Conservation (phyloP, 2,329 filamentous ascomycete species). For the Zalaria sp. region DNA sequence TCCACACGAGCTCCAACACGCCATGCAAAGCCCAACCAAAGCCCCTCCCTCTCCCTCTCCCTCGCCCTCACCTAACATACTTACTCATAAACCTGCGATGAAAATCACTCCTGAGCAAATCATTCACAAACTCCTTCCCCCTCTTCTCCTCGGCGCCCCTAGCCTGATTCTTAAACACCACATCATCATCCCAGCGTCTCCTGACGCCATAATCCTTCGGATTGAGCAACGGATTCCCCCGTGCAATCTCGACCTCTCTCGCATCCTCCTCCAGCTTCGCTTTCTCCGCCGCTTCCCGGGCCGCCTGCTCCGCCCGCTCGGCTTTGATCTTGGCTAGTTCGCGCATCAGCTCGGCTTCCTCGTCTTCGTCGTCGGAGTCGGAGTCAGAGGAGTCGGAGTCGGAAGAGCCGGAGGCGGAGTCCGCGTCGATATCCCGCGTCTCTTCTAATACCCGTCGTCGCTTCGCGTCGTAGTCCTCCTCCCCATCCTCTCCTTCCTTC, state of each 20-base stretch:
- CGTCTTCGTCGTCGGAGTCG: constrained; percentile 62
- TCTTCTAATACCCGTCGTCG: constrained; percentile 77
- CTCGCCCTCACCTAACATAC: constrained; percentile 20
- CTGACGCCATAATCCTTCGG: constrained; percentile 81
- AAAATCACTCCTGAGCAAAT: constrained; percentile 87
- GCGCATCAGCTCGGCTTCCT: constrained; percentile 76
- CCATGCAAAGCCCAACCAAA: too few species aligned
- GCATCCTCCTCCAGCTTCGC: constrained; percentile 71
- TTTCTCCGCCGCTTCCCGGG: constrained; percentile 68
- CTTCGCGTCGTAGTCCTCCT: constrained; percentile 61
- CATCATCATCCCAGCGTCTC: constrained; percentile 91
- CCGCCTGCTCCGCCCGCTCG: constrained; percentile 67
- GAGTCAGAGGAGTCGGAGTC: constrained; percentile 50
- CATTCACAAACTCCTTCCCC: constrained; percentile 87
- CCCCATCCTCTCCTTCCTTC: constrained; percentile 34
- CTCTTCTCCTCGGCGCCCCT: constrained; percentile 78
- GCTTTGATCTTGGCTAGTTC: constrained; percentile 90
- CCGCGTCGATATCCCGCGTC: constrained; percentile 74
- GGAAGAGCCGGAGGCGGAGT: constrained; percentile 40
- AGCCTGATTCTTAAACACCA: constrained; percentile 98
- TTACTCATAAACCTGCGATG: constrained; percentile 85
- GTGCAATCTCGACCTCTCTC: constrained; percentile 74
- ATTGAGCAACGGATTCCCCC: constrained; percentile 86
- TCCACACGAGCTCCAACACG: too few species aligned
- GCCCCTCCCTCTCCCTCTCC: not conserved